These are phyloP conservation scores for Cryptomeria japonica DNA, from an alignment of 75 land plant species.

Conservation along the genomic window DNA sequence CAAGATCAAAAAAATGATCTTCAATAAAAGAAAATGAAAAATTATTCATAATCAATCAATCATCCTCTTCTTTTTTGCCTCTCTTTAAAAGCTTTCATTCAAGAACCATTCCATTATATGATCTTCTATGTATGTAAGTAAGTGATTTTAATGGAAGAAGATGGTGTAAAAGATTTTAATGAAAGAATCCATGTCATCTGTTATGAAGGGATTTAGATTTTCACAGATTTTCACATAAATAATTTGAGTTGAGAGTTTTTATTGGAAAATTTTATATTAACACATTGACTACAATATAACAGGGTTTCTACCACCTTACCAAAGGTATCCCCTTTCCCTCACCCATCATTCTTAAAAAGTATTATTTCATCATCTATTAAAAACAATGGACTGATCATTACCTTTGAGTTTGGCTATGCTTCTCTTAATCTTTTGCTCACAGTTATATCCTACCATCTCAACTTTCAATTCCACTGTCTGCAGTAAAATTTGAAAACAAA, in stretches of 20 bases:
- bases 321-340: not conserved
- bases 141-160: too few species aligned
- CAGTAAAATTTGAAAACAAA: not conserved
- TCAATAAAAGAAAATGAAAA: not conserved
- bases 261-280: too few species aligned
- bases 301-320: too few species aligned
- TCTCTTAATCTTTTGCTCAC: slow-evolving; percentile 46
- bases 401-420: slow-evolving; percentile 55
- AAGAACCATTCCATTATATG: not conserved
- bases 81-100: not conserved
- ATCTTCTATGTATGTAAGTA: too few species aligned
- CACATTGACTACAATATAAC: not conserved
- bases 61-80: too few species aligned
- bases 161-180: too few species aligned
- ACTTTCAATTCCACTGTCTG: slow-evolving; percentile 58
- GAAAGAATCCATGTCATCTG: too few species aligned
- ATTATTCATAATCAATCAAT: not conserved
- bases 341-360: too few species aligned
- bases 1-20: not conserved
- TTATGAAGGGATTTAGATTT: too few species aligned
- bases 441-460: slow-evolving; percentile 52
- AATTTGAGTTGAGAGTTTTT: too few species aligned
- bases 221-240: too few species aligned
- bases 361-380: too few species aligned
- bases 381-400: not conserved